A percentile compares a stretch with the other conserved stretches of the same genome.
These are phyloP conservation scores for Zanthoxylum bungeanum DNA, from an alignment of 345 rosid genomes.

Conservation along the genomic window DNA sequence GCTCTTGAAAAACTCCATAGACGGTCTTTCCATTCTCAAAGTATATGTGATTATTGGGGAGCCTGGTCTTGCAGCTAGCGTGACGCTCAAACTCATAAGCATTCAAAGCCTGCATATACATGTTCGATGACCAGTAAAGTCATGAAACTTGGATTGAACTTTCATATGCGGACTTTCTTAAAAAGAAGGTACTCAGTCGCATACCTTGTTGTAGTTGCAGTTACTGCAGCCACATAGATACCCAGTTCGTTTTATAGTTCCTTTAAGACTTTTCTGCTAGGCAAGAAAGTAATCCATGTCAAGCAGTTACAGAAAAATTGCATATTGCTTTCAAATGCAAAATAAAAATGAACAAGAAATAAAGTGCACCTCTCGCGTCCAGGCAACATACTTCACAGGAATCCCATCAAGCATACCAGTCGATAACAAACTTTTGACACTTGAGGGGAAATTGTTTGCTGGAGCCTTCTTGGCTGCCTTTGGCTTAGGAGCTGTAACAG, in stretches of 20 bases:
- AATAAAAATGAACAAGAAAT: neutral
- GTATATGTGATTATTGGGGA: conserved; percentile 68
- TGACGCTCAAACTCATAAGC: conserved; percentile 67
- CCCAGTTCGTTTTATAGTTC: conserved; percentile 48
- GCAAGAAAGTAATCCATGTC: neutral
- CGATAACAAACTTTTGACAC: conserved; percentile 63
- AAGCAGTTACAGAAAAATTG: neutral
- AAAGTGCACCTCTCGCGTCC: conserved; percentile 59
- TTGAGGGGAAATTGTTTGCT: conserved; percentile 59
- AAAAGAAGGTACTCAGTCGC: conserved; percentile 4
- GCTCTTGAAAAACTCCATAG: conserved; percentile 64
- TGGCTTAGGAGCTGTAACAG: conserved; percentile 26
- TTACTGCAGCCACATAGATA: conserved; percentile 57
- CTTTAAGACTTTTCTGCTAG: conserved; percentile 48
- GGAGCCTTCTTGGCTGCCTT: conserved; percentile 42
- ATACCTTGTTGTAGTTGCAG: conserved; percentile 50
- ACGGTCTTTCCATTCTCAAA: conserved; percentile 69
- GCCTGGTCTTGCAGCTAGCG: conserved; percentile 73
- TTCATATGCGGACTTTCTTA: neutral
- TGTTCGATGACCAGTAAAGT: neutral
- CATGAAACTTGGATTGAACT: neutral
- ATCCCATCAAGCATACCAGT: conserved; percentile 74
- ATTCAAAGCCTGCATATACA: conserved; percentile 47
- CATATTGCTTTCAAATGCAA: neutral
- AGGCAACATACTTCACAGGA: conserved; percentile 61